Evolutionary conservation across 305 asterid genomes (phyloP).

Genomic region (Withania somnifera): DNA sequence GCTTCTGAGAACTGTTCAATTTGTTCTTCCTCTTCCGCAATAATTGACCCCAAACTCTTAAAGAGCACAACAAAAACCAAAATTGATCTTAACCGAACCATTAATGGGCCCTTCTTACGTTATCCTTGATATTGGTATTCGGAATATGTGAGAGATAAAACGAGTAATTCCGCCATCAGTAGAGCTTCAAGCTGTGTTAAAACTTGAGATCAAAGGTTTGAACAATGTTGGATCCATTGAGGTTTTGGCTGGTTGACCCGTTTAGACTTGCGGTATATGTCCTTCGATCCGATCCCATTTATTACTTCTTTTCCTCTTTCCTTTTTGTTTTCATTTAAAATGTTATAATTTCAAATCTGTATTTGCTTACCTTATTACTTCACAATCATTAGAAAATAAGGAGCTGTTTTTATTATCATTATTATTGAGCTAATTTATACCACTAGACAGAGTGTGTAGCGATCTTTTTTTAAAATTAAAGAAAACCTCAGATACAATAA

Average conservation of each 20-base stretch:
- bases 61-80: slow-evolving; percentile 29
- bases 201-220: neutral
- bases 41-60: slow-evolving; percentile 32
- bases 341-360: neutral
- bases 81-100: slow-evolving; percentile 23
- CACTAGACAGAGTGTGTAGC: no score
- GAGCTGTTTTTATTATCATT: no score
- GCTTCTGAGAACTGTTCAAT: slow-evolving; percentile 73
- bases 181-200: neutral
- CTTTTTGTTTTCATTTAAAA: neutral
- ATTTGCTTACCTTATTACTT: no score
- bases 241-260: slow-evolving; percentile 6
- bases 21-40: slow-evolving; percentile 11
- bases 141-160: neutral
- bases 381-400: neutral
- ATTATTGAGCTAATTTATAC: no score
- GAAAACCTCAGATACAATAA: no score
- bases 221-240: neutral
- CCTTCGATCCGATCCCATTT: neutral
- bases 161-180: neutral
- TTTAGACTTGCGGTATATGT: neutral
- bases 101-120: neutral
- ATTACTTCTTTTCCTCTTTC: neutral
- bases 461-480: no score
- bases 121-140: neutral